Percentiles rank a stretch among this genome's conserved stretches.
phyloP scores from a whole-genome alignment of 805 yeast genomes.

The Maudiozyma bulderi region DNA sequence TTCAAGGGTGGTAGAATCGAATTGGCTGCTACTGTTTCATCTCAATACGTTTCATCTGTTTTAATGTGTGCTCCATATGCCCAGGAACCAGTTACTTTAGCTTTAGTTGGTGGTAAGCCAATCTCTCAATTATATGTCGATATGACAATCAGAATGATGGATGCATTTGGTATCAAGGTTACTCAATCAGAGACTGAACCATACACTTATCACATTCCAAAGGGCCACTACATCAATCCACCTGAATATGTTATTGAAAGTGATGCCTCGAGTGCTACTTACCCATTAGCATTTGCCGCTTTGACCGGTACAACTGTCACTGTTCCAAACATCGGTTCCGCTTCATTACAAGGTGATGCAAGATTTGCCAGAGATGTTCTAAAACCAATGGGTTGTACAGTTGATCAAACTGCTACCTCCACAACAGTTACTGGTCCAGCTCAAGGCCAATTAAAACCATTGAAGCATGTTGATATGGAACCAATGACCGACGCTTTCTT shows the following conservation, averaged over 20 bases:
- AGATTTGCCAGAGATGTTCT: constrained; percentile 89
- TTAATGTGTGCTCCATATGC: constrained; percentile 98
- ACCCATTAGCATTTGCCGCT: constrained; percentile 96
- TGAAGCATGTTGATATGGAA: constrained; percentile 86
- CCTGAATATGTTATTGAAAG: constrained; percentile 82
- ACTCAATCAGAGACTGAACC: constrained; percentile 57
- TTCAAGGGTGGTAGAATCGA: constrained; percentile 88
- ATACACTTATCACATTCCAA: constrained; percentile 85
- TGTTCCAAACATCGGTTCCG: constrained; percentile 85
- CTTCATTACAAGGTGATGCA: constrained; percentile 95
- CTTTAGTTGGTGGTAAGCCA: constrained; percentile 93
- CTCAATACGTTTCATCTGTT: constrained; percentile 93
- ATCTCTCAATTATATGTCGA: constrained; percentile 92
- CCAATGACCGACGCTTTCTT: constrained; percentile 99
- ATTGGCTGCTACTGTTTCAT: constrained; percentile 90
- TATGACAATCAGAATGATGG: constrained; percentile 96
- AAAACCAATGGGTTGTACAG: constrained; percentile 90
- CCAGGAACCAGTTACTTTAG: constrained; percentile 70
- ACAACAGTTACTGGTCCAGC: constrained; percentile 92
- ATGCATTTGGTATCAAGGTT: constrained; percentile 74
- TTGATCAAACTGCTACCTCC: constrained; percentile 69
- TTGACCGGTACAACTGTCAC: constrained; percentile 88
- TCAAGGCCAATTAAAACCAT: constrained; percentile 54
- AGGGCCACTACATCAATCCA: constrained; percentile 73
- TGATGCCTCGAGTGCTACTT: constrained; percentile 96